Base-by-base conservation (phyloP, 2,329 filamentous ascomycete genomes). In the Clonostachys sp. region DNA sequence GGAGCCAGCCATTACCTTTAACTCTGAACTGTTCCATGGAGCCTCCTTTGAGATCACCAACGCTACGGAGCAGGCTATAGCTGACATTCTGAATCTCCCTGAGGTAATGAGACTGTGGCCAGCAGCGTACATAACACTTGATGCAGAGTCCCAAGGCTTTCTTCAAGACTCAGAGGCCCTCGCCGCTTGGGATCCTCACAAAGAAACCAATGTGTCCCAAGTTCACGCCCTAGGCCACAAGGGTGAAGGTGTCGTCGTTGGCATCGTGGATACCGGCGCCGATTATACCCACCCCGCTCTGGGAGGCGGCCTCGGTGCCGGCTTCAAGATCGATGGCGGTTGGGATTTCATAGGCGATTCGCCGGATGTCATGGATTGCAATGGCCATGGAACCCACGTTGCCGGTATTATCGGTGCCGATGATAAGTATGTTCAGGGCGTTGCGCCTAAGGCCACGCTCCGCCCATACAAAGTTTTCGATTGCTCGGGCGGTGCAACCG, bases 341-440 rank as follows among this genome's bases (percentile, higher is more conserved):
- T 52, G 51, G 14, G 53, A 55, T 34, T 45, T 55, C n/a, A 53
- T 49, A 12, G 51, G 49, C 7, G 46, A 53, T 35, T 47, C 45
- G 13, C 41, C 43, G 9, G 51, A 49, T 35, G 52, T 41, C 48
- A 17, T 57, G 57, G 20, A 49, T 52, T 24, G 55, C 53, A 5
- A 47, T 47, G 81, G 81, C 3, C 81, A 86, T 60, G 81, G 82
- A 33, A 81, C 77, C 1, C 80, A 83, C 60, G 78, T 83, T 20
- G 72, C 80, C 2, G 83, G 83, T 33, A 84, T 81, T 50, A 74
- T 86, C 40, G 81, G 79, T 3, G 81, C 80, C 2, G 24, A 35
- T 78, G 78, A 30, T 30, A 30, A 30, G 24, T 30, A 30, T 10
- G 24, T 30, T 30, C 76, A 82, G 58, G 81, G 81, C 13, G 78